Conservation (phyloP, 2,329 filamentous ascomycete species). For the Aspergillus candidus region DNA sequence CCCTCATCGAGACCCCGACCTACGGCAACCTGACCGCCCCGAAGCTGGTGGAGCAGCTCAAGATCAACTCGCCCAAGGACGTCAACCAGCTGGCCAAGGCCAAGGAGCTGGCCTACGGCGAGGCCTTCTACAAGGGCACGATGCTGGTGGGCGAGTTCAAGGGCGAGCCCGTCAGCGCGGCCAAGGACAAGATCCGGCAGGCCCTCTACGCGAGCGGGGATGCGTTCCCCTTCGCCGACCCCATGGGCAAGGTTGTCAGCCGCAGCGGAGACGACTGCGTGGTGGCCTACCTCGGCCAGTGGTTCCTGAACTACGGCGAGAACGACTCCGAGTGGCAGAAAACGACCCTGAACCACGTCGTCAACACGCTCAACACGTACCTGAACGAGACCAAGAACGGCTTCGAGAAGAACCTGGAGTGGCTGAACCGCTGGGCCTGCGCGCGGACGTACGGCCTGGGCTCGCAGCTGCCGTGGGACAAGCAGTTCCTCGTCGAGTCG, state of each 20-base stretch:
- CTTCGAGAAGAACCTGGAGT: constrained; percentile 80
- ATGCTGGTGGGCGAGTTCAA: constrained; percentile 85
- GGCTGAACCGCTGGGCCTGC: constrained; percentile 95
- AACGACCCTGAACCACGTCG: constrained; percentile 65
- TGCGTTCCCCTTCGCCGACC: constrained; percentile 90
- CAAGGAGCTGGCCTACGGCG: constrained; percentile 94
- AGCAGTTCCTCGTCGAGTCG: constrained; percentile 82
- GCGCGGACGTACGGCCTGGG: constrained; percentile 86
- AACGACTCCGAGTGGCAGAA: constrained; percentile 73
- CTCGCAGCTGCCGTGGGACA: constrained; percentile 91
- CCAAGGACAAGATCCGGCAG: constrained; percentile 77
- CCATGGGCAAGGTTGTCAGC: constrained; percentile 81
- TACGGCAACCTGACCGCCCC: constrained; percentile 82
- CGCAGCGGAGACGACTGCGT: constrained; percentile 90
- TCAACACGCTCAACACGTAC: constrained; percentile 72
- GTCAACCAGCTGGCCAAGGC: constrained; percentile 83
- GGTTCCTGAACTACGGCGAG: constrained; percentile 96
- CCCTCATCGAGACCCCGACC: constrained; percentile 81
- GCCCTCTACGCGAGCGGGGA: constrained; percentile 68
- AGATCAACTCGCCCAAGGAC: constrained; percentile 96
- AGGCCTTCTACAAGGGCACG: constrained; percentile 91
- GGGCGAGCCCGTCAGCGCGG: constrained; percentile 77
- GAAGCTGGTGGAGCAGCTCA: constrained; percentile 80
- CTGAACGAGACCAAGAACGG: constrained; percentile 68
- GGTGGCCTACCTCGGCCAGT: constrained; percentile 88